A percentile compares a stretch with the other conserved stretches of the same genome.
Conservation (phyloP, 768 basidiomycete species). For the Asterophora parasitica region DNA sequence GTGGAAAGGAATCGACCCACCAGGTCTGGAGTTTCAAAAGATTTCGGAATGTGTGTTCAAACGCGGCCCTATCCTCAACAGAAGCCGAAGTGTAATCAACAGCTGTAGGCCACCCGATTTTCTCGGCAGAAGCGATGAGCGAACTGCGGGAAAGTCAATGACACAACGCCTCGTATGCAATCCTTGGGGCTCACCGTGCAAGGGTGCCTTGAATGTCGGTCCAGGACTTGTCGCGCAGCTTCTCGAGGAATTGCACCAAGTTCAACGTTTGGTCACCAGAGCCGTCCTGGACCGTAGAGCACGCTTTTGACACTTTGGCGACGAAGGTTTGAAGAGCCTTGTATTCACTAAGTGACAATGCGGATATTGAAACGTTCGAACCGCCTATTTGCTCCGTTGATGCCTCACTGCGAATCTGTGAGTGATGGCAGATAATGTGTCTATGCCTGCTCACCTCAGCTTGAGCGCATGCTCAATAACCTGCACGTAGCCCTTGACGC, state of each 20-base stretch:
- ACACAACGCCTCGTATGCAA: not conserved
- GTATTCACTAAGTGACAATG: slow-evolving; percentile 50
- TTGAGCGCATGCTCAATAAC: slow-evolving; percentile 66
- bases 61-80: slow-evolving; percentile 49
- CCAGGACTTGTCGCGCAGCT: slow-evolving; percentile 73
- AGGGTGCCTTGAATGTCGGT: slow-evolving; percentile 61
- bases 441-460: slow-evolving; percentile 52
- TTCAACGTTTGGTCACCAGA: slow-evolving; percentile 48
- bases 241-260: slow-evolving; percentile 57
- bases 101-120: slow-evolving; percentile 79
- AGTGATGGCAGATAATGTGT: not conserved
- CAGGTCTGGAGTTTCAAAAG: slow-evolving; percentile 72
- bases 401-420: slow-evolving; percentile 41
- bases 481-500: slow-evolving; percentile 70
- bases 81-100: slow-evolving; percentile 57
- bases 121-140: slow-evolving; percentile 62
- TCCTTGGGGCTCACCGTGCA: slow-evolving; percentile 44
- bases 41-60: slow-evolving; percentile 77
- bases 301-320: slow-evolving; percentile 38
- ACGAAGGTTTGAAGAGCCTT: slow-evolving; percentile 61
- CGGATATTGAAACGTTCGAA: slow-evolving; percentile 33
- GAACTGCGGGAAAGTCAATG: slow-evolving; percentile 38
- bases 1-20: slow-evolving; percentile 41
- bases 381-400: slow-evolving; percentile 50
- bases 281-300: slow-evolving; percentile 41